A percentile compares a stretch with the other conserved stretches of the same genome.
phyloP scores from a whole-genome alignment of 2,329 filamentous ascomycete species.

The Parafenestella ontariensis region DNA sequence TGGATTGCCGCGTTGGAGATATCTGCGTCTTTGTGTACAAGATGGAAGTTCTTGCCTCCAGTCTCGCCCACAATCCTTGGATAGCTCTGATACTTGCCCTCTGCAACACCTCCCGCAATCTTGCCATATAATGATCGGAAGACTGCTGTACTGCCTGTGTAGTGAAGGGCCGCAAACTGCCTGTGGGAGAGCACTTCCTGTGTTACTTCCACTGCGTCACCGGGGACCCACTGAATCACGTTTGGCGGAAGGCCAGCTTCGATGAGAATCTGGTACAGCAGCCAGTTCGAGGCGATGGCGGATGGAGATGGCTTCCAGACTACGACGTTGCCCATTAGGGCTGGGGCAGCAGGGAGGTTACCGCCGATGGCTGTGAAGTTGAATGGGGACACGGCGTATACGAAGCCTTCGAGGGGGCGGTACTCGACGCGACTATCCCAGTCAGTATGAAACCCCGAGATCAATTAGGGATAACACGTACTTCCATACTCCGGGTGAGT shows the following conservation, averaged over 20 bases:
- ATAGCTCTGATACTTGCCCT: slow-evolving; percentile 83
- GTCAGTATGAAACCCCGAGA: slow-evolving; percentile 23
- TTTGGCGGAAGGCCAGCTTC: slow-evolving; percentile 89
- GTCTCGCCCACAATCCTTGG: slow-evolving; percentile 90
- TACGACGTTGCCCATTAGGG: slow-evolving; percentile 91
- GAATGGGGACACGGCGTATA: slow-evolving; percentile 93
- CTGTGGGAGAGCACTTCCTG: slow-evolving; percentile 76
- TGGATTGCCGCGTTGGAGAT: slow-evolving; percentile 80
- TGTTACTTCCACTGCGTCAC: slow-evolving; percentile 84
- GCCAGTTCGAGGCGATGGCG: slow-evolving; percentile 88
- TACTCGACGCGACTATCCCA: slow-evolving; percentile 73
- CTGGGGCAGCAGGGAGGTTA: slow-evolving; percentile 83
- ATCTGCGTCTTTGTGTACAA: slow-evolving; percentile 79
- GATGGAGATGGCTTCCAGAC: slow-evolving; percentile 96
- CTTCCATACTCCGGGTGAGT: slow-evolving; percentile 89
- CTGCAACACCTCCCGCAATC: slow-evolving; percentile 81
- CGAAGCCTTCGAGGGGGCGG: slow-evolving; percentile 89
- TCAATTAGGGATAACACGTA: slow-evolving; percentile 37
- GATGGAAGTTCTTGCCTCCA: slow-evolving; percentile 92
- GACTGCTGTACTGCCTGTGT: slow-evolving; percentile 89
- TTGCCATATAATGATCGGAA: slow-evolving; percentile 89
- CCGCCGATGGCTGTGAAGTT: slow-evolving; percentile 97
- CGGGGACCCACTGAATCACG: slow-evolving; percentile 93
- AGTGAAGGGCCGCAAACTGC: slow-evolving; percentile 90
- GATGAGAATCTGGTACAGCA: slow-evolving; percentile 87